phyloP scores from a whole-genome alignment of 2,329 filamentous ascomycete genomes.

The Trichoderma brevicompactum region DNA sequence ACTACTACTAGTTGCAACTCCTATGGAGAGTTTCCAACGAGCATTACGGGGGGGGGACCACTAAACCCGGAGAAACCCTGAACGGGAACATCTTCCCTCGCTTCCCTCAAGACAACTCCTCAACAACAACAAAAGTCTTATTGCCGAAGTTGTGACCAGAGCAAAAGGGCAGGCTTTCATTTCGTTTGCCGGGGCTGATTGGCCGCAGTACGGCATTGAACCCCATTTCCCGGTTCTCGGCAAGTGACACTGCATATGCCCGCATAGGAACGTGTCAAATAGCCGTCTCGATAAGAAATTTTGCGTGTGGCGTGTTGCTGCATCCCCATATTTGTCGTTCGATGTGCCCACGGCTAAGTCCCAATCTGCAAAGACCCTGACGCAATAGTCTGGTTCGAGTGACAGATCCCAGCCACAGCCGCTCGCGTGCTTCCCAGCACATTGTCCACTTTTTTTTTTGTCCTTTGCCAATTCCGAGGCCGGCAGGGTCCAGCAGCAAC shows the following conservation, averaged over 20 bases:
- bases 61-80: constrained; percentile 7
- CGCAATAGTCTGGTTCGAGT: constrained; percentile 19
- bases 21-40: background rate
- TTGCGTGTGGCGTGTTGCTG: constrained; percentile 19
- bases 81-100: too few species aligned
- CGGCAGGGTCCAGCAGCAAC: background rate
- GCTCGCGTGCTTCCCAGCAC: constrained; percentile 13
- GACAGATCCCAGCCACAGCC: background rate
- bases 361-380: constrained; percentile 23
- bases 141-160: background rate
- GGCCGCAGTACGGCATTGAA: background rate
- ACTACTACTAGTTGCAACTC: too few species aligned
- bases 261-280: background rate
- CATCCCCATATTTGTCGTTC: constrained; percentile 27
- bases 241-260: constrained; percentile 14
- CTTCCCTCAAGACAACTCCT: background rate
- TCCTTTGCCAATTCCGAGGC: background rate
- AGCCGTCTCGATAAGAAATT: background rate
- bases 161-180: background rate
- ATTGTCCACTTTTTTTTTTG: constrained; percentile 4
- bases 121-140: background rate
- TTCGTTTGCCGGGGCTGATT: constrained; percentile 5
- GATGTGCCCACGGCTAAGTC: constrained; percentile 18
- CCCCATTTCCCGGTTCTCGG: constrained; percentile 20
- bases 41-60: background rate